Evolutionary conservation across 148 eudicot species (phyloP).

Genomic region (Dianthus caryophyllus): DNA sequence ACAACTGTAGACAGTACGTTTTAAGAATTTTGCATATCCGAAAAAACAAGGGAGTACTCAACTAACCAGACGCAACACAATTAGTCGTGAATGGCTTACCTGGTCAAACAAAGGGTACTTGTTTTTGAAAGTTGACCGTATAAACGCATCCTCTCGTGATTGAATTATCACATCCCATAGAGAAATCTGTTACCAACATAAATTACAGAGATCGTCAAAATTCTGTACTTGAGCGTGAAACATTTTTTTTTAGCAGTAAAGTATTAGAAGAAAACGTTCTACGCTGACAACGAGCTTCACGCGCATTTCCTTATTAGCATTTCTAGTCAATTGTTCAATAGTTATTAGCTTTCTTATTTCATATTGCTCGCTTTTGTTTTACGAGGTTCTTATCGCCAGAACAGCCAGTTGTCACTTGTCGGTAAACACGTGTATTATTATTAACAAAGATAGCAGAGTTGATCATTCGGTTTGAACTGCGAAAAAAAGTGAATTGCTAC

Average conservation of each 20-base stretch:
- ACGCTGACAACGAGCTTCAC: neutral
- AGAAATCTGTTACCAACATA: slow-evolving; percentile 49
- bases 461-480: neutral
- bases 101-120: slow-evolving; percentile 81
- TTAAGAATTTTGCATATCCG: too few relatives aligned
- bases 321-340: neutral
- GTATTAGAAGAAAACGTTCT: neutral
- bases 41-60: too few relatives aligned
- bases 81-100: slow-evolving; percentile 32
- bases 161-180: slow-evolving; percentile 93
- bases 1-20: too few relatives aligned
- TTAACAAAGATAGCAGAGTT: neutral
- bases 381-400: neutral
- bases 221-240: neutral
- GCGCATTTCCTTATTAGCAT: neutral
- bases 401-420: neutral
- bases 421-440: neutral
- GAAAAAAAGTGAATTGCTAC: slow-evolving; percentile 32
- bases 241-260: too few relatives aligned
- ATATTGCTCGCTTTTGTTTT: neutral
- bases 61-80: too few relatives aligned
- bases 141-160: slow-evolving; percentile 62
- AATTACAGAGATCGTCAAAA: slow-evolving; percentile 2
- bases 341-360: neutral
- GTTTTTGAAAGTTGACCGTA: slow-evolving; percentile 66